Conservation (phyloP, 148 eudicot species). For the Oxyria digyna region DNA sequence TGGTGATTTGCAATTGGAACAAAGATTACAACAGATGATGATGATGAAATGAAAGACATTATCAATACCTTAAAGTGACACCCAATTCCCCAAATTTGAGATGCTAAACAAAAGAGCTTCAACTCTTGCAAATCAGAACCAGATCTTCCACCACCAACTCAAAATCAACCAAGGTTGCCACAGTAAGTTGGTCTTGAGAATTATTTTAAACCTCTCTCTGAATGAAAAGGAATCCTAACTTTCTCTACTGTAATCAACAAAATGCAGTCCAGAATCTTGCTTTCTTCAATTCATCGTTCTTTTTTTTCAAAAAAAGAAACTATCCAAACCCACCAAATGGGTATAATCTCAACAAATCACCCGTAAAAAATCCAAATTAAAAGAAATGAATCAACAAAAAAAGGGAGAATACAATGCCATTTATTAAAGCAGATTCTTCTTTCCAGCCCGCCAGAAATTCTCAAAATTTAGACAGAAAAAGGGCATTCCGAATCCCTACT, state of each 20-base stretch:
- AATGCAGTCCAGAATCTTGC: slow-evolving; percentile 11
- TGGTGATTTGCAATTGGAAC: neutral
- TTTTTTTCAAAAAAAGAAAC: neutral
- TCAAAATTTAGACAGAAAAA: neutral
- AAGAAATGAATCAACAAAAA: neutral
- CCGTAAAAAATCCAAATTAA: neutral
- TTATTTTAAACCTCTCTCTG: neutral
- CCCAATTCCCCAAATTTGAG: neutral
- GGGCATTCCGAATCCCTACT: neutral
- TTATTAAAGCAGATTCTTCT: neutral
- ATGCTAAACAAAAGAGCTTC: slow-evolving; percentile 7
- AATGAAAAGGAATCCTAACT: slow-evolving; percentile 28
- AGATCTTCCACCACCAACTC: slow-evolving; percentile 6
- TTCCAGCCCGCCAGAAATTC: slow-evolving; percentile 3
- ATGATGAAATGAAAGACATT: neutral
- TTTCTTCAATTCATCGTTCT: slow-evolving; percentile 5
- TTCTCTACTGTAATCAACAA: slow-evolving; percentile 23
- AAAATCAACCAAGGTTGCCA: slow-evolving; percentile 14
- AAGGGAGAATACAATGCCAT: neutral
- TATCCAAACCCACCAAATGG: neutral
- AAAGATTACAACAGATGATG: neutral
- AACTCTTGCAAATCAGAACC: slow-evolving; percentile 16
- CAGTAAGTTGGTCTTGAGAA: neutral
- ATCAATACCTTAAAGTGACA: neutral
- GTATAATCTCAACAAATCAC: neutral